phyloP scores from a whole-genome alignment of 2,329 filamentous ascomycete species.

The Acephala macrosclerotiorum region DNA sequence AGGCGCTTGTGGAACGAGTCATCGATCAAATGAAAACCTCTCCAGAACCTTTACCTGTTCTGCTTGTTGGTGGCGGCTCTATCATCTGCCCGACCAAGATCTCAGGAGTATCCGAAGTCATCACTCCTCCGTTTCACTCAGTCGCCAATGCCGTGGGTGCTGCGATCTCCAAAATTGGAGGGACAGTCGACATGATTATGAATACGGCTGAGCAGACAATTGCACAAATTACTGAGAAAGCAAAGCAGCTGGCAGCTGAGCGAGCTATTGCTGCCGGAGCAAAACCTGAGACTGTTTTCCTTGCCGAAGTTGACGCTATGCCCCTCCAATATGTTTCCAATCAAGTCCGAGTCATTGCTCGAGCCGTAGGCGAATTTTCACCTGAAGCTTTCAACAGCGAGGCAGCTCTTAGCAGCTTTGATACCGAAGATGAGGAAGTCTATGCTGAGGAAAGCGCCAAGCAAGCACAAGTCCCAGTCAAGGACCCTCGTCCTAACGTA shows the following conservation, averaged over 20 bases:
- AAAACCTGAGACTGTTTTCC: constrained; percentile 26
- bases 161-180: constrained; percentile 48
- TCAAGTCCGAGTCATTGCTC: constrained; percentile 62
- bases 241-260: constrained; percentile 28
- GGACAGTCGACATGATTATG: constrained; percentile 36
- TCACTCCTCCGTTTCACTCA: constrained; percentile 57
- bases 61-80: constrained; percentile 64
- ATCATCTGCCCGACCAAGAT: constrained; percentile 53
- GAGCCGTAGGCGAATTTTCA: constrained; percentile 64
- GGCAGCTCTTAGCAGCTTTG: constrained; percentile 28
- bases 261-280: constrained; percentile 32
- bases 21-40: constrained; percentile 64
- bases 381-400: constrained; percentile 47
- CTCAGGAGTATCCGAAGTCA: constrained; percentile 55
- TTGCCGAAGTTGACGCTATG: constrained; percentile 34
- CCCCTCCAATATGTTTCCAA: constrained; percentile 34
- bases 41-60: constrained; percentile 56
- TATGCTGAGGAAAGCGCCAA: constrained; percentile 28
- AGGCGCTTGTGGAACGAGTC: constrained; percentile 56
- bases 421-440: constrained; percentile 21
- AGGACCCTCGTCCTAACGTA: constrained; percentile 37
- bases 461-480: constrained; percentile 18
- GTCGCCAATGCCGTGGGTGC: constrained; percentile 67
- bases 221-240: constrained; percentile 29
- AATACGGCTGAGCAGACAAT: constrained; percentile 29